Percentiles rank a stretch among this genome's conserved stretches.
Evolutionary conservation across 2,329 filamentous ascomycete species (phyloP).

Genomic region (Phyllosticta paracitricarpa): DNA sequence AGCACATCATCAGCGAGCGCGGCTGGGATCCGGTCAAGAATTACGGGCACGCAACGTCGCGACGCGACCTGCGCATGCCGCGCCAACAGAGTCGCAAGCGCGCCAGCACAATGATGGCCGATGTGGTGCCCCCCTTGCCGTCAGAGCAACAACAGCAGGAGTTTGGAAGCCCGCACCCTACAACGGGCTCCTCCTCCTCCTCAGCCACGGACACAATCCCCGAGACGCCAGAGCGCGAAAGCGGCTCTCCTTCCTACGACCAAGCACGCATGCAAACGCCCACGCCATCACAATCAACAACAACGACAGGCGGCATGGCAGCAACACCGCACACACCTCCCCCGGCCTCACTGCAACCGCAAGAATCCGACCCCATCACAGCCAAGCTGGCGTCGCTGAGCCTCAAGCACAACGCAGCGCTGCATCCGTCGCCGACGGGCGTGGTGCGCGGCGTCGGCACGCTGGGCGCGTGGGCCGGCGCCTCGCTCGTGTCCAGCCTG

Average conservation of each 20-base stretch:
- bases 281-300: slow-evolving; percentile 15
- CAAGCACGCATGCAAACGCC: slow-evolving; percentile 17
- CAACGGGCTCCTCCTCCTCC: not conserved
- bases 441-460: slow-evolving; percentile 57
- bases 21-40: slow-evolving; percentile 73
- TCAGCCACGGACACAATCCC: not conserved
- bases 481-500: slow-evolving; percentile 58
- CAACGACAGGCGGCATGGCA: not conserved
- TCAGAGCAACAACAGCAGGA: not conserved
- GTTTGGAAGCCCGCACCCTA: not conserved
- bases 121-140: not conserved
- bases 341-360: slow-evolving; percentile 34
- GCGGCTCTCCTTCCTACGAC: not conserved
- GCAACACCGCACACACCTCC: slow-evolving; percentile 4
- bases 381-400: slow-evolving; percentile 44
- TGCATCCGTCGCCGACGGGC: slow-evolving; percentile 40
- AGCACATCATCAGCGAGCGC: slow-evolving; percentile 51
- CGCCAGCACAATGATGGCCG: slow-evolving; percentile 6
- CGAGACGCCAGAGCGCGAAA: not conserved
- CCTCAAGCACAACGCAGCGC: slow-evolving; percentile 28
- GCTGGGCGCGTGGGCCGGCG: slow-evolving; percentile 65
- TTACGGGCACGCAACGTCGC: slow-evolving; percentile 47
- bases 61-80: slow-evolving; percentile 12
- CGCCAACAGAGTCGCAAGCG: slow-evolving; percentile 8
- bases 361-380: slow-evolving; percentile 49